Base-by-base conservation (phyloP, 768 basidiomycete genomes). In the Termitomyces sp. region DNA sequence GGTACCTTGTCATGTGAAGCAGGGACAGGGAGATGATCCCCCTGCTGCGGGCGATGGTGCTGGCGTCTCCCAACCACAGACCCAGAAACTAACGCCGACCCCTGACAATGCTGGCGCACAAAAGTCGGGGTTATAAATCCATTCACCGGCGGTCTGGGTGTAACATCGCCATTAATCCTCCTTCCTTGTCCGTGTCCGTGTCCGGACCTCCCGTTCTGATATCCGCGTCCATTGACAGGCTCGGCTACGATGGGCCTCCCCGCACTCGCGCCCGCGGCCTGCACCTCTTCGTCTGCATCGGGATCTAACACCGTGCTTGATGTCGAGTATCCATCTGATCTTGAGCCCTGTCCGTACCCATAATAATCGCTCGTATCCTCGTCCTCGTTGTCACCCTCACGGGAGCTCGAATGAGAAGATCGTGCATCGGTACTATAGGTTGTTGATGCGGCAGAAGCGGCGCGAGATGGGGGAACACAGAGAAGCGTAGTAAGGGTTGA, bases 401-500 rank as follows among this genome's bases (percentile, higher is more conserved):
- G 70, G 7, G 79, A 80, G 62, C 73, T 82, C 56, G 73, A 70
- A 58, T 76, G 75, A 2, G 58, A 58, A 1, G 76, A 78, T 13
- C 66, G 68, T 4, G 69, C 69, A n/a, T 70, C 70, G 50, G 64
- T 67, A 60, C 67, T 72, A 39, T 66, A 65, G 18, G 66, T 37
- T 5, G 67, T 69, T 20, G 76, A 77, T n/a, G 76, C 73, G 20
- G 68, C 78, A 44, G 74, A 79, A 9, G 76, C 63, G 3, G 76
- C 67, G 4, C 78, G 76, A 16, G 76, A 74, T 4, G 76, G 77
- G 6, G 75, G 73, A 13, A 87, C 73, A 4, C 88, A 87, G 3
- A 89, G 75, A 9, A 91, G 77, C 3, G 80, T 76, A 2, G 82
- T 82, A 39, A 89, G 83, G 41, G 90, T 88, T 56, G 88, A 83